Percentiles rank a stretch among this genome's conserved stretches.
These are phyloP conservation scores for Craterostigma plantagineum DNA, from an alignment of 257 asterid genomes.

Conservation along the genomic window DNA sequence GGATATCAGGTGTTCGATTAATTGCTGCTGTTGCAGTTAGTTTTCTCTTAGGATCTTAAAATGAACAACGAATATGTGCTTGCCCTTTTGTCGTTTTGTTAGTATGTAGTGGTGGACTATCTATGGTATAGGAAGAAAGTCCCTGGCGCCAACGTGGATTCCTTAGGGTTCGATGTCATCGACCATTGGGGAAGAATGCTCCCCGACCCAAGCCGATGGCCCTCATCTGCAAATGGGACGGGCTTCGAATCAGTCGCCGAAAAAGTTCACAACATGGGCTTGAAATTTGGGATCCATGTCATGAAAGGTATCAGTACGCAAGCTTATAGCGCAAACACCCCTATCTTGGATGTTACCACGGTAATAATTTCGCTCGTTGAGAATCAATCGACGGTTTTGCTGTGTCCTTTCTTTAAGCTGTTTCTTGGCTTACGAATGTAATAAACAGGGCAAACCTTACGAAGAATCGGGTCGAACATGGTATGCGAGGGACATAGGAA, in stretches of 20 bases:
- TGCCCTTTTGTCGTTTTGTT: not conserved
- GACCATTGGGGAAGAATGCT: conserved; percentile 96
- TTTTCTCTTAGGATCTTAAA: not conserved
- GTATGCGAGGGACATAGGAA: conserved; percentile 68
- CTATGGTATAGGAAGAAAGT: conserved; percentile 93
- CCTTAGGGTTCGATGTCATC: conserved; percentile 76
- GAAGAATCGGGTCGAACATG: conserved; percentile 54
- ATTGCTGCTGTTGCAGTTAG: too few relatives aligned
- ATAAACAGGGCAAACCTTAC: conserved; percentile 69
- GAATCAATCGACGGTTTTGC: too few relatives aligned
- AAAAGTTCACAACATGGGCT: conserved; percentile 65
- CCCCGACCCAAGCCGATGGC: conserved; percentile 91
- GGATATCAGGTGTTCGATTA: conserved; percentile 56
- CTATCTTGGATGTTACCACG: conserved; percentile 53
- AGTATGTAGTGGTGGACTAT: conserved; percentile 96
- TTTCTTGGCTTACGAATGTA: not conserved
- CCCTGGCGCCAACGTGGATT: conserved; percentile 56
- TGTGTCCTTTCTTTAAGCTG: too few relatives aligned
- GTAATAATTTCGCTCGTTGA: conserved; percentile 13
- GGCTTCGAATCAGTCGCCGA: conserved; percentile 59
- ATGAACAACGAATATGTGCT: not conserved
- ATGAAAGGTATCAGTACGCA: conserved; percentile 90
- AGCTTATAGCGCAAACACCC: conserved; percentile 68
- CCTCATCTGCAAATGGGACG: conserved; percentile 59
- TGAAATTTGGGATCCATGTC: conserved; percentile 91